Evolutionary conservation across 768 basidiomycete genomes (phyloP).

Genomic region (Leucosporidium creatinivorum): DNA sequence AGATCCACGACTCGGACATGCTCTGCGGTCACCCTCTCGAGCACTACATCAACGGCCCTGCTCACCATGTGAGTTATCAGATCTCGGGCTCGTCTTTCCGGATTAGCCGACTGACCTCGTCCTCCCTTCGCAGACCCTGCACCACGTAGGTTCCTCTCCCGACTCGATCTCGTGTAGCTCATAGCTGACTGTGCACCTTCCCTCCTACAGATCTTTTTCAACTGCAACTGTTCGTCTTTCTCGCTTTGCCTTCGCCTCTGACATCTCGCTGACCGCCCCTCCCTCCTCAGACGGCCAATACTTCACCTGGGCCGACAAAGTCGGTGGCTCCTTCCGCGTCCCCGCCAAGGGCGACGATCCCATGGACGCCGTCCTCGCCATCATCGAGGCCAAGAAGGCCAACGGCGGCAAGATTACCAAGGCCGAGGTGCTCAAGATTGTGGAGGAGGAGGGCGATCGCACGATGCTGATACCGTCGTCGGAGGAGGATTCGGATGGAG

Average conservation of each 20-base stretch:
- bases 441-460: too few species aligned
- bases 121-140: slow-evolving; percentile 52
- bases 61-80: slow-evolving; percentile 63
- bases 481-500: too few species aligned
- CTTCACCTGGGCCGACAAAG: slow-evolving; percentile 89
- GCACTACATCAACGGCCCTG: slow-evolving; percentile 87
- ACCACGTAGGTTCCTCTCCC: slow-evolving; percentile 50
- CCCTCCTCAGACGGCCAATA: slow-evolving; percentile 54
- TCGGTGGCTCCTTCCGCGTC: slow-evolving; percentile 77
- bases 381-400: slow-evolving; percentile 38
- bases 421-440: background rate
- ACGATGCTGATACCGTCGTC: too few species aligned
- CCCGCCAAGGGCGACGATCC: slow-evolving; percentile 80
- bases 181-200: too few species aligned
- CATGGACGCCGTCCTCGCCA: slow-evolving; percentile 57
- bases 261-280: slow-evolving; percentile 11
- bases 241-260: background rate
- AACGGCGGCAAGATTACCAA: slow-evolving; percentile 17
- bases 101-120: background rate
- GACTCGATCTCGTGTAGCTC: too few species aligned
- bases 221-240: slow-evolving; percentile 75
- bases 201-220: slow-evolving; percentile 63
- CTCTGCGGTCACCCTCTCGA: slow-evolving; percentile 83
- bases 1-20: slow-evolving; percentile 99
- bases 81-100: background rate